phyloP scores from a whole-genome alignment of 1,284 basidiomycete species.

The Gomphus bonarii region DNA sequence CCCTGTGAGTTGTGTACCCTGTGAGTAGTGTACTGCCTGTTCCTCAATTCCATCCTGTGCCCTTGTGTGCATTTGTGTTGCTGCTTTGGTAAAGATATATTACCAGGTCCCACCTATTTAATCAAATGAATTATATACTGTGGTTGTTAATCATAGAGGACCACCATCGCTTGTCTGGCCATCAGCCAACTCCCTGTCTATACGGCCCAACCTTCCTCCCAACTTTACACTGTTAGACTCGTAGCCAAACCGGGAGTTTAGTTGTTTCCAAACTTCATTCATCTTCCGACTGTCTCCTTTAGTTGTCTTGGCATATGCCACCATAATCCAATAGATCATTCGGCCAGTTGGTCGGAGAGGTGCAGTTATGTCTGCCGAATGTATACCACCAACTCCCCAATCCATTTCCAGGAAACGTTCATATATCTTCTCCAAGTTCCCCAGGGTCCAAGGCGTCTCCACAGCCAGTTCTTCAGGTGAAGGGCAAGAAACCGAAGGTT shows the following conservation, averaged over 20 bases:
- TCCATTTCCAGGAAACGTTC: slow-evolving; percentile 4
- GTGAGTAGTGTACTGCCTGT: too few species aligned
- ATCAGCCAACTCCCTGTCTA: not conserved
- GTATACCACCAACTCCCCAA: not conserved
- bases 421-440: slow-evolving; percentile 22
- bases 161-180: not conserved
- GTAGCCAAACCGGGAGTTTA: not conserved
- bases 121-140: not conserved
- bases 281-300: slow-evolving; percentile 36
- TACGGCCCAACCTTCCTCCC: not conserved
- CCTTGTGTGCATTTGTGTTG: too few species aligned
- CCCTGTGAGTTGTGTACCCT: not conserved
- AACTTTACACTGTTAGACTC: not conserved
- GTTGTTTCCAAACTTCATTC: slow-evolving; percentile 38
- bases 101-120: too few species aligned
- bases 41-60: not conserved
- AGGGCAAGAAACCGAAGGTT: not conserved
- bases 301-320: slow-evolving; percentile 49
- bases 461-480: slow-evolving; percentile 1
- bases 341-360: slow-evolving; percentile 30
- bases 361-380: not conserved
- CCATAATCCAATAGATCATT: slow-evolving; percentile 53
- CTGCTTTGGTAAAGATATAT: too few species aligned
- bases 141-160: not conserved
- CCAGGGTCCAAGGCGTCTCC: slow-evolving; percentile 21